Evolutionary conservation across 768 basidiomycete genomes (phyloP).

Genomic region (Russula brevipes): DNA sequence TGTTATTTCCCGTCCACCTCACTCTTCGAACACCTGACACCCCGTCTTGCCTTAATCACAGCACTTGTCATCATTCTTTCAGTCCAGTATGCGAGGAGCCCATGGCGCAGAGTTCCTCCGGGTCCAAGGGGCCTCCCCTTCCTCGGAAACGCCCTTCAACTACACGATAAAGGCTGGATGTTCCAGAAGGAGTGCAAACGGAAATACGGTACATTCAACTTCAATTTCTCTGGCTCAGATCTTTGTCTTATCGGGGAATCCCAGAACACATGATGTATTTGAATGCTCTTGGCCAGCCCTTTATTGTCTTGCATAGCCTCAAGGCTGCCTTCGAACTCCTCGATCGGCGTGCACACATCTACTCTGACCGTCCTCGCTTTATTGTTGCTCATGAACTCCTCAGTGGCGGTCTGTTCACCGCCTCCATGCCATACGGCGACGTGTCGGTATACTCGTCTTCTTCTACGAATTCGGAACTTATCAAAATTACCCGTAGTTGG

Average conservation of each 20-base stretch:
- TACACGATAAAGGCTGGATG: too few species aligned
- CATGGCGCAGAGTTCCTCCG: constrained; percentile 3
- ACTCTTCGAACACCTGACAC: not conserved
- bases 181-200: not conserved
- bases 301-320: constrained; percentile 33
- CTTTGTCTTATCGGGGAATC: too few species aligned
- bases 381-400: constrained; percentile 34
- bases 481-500: not conserved
- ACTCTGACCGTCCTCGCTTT: constrained; percentile 29
- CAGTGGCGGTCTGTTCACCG: constrained; percentile 31
- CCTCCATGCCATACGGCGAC: constrained; percentile 27
- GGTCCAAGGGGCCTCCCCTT: too few species aligned
- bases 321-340: constrained; percentile 22
- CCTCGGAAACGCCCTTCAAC: too few species aligned
- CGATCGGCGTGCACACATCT: constrained; percentile 32
- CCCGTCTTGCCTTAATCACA: not conserved
- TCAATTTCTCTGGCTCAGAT: too few species aligned
- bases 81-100: not conserved
- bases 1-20: too few species aligned
- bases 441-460: constrained; percentile 13
- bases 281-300: constrained; percentile 9
- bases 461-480: not conserved
- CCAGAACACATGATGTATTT: constrained; percentile 13
- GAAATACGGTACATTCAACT: not conserved
- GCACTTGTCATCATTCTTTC: not conserved